These are phyloP conservation scores for Effrenium voratum DNA, from an alignment of 73 alveolate genomes.

Conservation along the genomic window DNA sequence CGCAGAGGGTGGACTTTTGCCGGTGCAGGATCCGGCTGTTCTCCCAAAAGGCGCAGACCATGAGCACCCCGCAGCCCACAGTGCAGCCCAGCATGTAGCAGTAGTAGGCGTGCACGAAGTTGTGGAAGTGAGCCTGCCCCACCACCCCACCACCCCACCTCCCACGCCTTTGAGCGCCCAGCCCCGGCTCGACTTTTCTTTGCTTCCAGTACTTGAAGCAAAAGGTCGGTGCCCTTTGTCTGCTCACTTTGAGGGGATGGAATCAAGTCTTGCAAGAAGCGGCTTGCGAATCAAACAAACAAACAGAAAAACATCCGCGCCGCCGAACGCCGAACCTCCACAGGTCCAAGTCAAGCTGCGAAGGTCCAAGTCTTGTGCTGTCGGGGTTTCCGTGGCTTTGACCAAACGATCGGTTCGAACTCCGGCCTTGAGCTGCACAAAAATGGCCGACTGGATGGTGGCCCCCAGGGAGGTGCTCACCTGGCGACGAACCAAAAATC, in stretches of 20 bases:
- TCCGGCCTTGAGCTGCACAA: constrained; percentile 1
- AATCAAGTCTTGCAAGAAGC: no score
- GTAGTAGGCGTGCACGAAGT: constrained; percentile 27
- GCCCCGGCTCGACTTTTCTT: no score
- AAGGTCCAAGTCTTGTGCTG: neutral
- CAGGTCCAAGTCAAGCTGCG: no score
- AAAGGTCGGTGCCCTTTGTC: no score
- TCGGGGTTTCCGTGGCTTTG: neutral
- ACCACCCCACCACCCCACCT: no score
- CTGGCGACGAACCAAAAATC: neutral
- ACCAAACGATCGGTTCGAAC: neutral
- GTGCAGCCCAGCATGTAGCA: constrained; percentile 27
- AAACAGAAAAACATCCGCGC: neutral
- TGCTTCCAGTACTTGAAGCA: no score
- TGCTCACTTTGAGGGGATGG: no score
- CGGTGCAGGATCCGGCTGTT: neutral
- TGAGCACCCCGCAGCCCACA: neutral
- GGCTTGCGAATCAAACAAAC: neutral
- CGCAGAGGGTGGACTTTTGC: neutral
- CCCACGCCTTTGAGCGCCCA: no score
- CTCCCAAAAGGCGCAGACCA: constrained; percentile 29
- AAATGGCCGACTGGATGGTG: constrained; percentile 9
- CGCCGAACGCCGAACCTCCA: neutral
- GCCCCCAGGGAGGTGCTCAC: constrained; percentile 45
- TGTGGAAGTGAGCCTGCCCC: constrained; percentile 2